These are phyloP conservation scores for Acorus calamus DNA, from an alignment of 106 monocot species.

Conservation along the genomic window DNA sequence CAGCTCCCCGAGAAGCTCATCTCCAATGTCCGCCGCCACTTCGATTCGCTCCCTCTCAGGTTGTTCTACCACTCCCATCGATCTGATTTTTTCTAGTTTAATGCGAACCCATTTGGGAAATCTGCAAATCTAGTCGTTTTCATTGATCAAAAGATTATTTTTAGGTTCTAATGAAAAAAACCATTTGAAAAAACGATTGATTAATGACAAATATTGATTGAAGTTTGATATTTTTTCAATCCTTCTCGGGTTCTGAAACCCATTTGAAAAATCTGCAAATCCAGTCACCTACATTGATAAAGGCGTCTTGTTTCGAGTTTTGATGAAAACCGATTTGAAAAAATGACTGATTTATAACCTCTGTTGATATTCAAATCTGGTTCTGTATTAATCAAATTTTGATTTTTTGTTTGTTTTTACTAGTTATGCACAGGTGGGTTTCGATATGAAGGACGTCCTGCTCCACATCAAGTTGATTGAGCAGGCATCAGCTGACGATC, in stretches of 20 bases:
- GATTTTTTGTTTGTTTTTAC: not conserved
- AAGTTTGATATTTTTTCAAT: too few relatives aligned
- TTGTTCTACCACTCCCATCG: not conserved
- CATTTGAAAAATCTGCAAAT: too few relatives aligned
- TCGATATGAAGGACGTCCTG: slow-evolving; percentile 77
- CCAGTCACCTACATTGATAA: too few relatives aligned
- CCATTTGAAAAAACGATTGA: too few relatives aligned
- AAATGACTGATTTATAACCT: not conserved
- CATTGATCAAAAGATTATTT: too few relatives aligned
- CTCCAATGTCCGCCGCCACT: slow-evolving; percentile 67
- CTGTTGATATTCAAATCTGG: not conserved
- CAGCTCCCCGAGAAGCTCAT: slow-evolving; percentile 76
- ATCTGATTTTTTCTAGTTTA: too few relatives aligned
- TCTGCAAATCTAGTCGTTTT: too few relatives aligned
- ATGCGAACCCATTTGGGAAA: too few relatives aligned
- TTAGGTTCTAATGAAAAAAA: too few relatives aligned
- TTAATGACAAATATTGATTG: too few relatives aligned
- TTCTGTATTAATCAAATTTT: not conserved
- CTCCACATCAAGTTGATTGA: slow-evolving; percentile 61
- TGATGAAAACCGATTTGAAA: not conserved
- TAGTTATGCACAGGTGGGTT: slow-evolving; percentile 81
- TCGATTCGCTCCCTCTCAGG: slow-evolving; percentile 76
- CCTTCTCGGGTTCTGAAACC: too few relatives aligned
- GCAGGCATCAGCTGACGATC: slow-evolving; percentile 52
- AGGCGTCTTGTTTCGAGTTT: too few relatives aligned